phyloP scores from a whole-genome alignment of 179 eudicot genomes.

The Beta macrorhiza region DNA sequence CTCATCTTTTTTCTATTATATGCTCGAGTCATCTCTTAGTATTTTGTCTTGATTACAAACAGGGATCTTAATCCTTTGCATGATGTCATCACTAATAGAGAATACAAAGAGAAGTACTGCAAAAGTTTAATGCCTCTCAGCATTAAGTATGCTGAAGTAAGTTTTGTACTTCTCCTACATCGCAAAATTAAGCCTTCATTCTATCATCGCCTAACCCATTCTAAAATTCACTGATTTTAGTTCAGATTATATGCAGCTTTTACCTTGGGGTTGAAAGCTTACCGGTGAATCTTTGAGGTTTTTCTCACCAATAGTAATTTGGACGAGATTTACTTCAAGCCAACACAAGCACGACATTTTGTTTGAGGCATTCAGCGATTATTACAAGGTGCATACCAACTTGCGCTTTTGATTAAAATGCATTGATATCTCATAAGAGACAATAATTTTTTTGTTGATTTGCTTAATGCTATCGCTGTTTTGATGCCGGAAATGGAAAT shows the following conservation, averaged over 20 bases:
- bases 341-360: conserved; percentile 45
- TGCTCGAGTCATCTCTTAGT: not conserved
- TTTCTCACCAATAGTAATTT: conserved; percentile 90
- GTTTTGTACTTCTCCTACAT: conserved; percentile 7
- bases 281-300: conserved; percentile 87
- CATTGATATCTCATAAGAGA: not conserved
- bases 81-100: conserved; percentile 49
- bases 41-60: conserved; percentile 6
- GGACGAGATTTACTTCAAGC: conserved; percentile 75
- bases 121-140: conserved; percentile 59
- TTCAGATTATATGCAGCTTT: conserved; percentile 74
- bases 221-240: conserved; percentile 39
- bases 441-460: not conserved
- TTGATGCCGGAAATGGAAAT: not conserved
- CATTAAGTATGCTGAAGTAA: conserved; percentile 67
- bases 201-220: not conserved
- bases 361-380: conserved; percentile 76
- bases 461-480: not conserved
- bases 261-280: conserved; percentile 95
- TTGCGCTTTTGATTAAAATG: not conserved
- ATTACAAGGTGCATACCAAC: conserved; percentile 57
- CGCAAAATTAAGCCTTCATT: conserved; percentile 1
- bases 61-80: conserved; percentile 94
- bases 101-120: conserved; percentile 84
- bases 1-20: not conserved